Conservation (phyloP, 1,139 yeast species). For the Blastobotrys petasosporus region DNA sequence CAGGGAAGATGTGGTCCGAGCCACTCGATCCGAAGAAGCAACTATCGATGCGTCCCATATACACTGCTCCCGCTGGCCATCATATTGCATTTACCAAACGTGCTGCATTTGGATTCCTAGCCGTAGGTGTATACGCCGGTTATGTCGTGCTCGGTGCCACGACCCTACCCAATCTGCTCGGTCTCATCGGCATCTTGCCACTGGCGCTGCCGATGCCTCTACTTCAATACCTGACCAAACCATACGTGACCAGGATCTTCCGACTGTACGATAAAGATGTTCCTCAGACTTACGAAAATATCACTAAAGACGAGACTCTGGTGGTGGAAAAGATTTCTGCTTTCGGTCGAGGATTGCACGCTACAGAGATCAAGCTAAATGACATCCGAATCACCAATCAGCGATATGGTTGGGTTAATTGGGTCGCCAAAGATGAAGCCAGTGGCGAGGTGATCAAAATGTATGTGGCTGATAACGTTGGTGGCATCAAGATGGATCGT, state of each 20-base stretch:
- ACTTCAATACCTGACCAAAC: conserved; percentile 49
- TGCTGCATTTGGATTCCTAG: conserved; percentile 32
- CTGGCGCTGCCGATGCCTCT: conserved; percentile 52
- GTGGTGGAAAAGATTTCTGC: conserved; percentile 38
- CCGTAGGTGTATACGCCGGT: conserved; percentile 30
- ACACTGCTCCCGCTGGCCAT: conserved; percentile 31
- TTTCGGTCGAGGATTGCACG: conserved; percentile 62
- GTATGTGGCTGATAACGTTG: conserved; percentile 66
- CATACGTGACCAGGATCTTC: conserved; percentile 68
- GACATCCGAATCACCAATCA: conserved; percentile 41
- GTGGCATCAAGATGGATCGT: conserved; percentile 79
- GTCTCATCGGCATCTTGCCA: conserved; percentile 51
- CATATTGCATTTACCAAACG: conserved; percentile 36
- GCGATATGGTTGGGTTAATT: conserved; percentile 53
- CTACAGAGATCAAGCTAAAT: conserved; percentile 50
- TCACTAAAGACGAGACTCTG: conserved; percentile 30
- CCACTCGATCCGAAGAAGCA: conserved; percentile 30
- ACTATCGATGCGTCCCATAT: conserved; percentile 31
- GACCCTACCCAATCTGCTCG: conserved; percentile 35
- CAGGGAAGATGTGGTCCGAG: conserved; percentile 33
- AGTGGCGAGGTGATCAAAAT: conserved; percentile 37
- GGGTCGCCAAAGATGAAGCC: conserved; percentile 40
- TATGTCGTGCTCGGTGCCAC: conserved; percentile 28
- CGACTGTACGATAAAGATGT: conserved; percentile 55
- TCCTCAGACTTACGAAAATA: conserved; percentile 50